Percentiles rank a stretch among this genome's conserved stretches.
phyloP scores from a whole-genome alignment of 371 early-diverging fungal genomes.

The Dinochytrium kinnereticum region DNA sequence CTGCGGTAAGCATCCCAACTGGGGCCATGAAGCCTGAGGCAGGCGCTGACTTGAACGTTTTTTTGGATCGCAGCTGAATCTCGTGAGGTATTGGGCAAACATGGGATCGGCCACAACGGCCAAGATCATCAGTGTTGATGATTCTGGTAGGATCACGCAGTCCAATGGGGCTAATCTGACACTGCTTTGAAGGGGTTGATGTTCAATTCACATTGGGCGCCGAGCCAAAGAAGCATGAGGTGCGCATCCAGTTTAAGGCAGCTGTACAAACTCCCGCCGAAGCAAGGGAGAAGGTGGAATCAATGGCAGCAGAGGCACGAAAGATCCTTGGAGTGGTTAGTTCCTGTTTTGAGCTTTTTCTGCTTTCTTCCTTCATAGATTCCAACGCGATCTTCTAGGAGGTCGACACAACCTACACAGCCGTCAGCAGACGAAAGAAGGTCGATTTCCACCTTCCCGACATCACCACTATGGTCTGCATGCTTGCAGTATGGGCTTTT shows the following conservation, averaged over 20 bases:
- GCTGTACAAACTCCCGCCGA: constrained; percentile 20
- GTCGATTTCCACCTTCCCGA: constrained; percentile 26
- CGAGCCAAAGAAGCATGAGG: constrained; percentile 22
- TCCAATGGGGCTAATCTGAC: not conserved
- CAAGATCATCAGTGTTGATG: constrained; percentile 25
- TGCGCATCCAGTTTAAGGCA: constrained; percentile 25
- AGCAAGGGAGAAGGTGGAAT: constrained; percentile 22
- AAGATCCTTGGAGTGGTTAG: constrained; percentile 30
- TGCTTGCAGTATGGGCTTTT: constrained; percentile 18
- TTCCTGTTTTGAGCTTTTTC: not conserved
- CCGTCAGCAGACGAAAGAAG: constrained; percentile 15
- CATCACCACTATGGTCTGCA: not conserved
- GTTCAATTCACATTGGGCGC: constrained; percentile 19
- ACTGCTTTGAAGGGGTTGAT: constrained; percentile 28
- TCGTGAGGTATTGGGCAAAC: constrained; percentile 29
- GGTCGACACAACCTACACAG: constrained; percentile 34
- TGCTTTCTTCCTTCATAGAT: not conserved
- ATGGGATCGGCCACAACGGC: constrained; percentile 23
- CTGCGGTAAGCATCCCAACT: constrained; percentile 22
- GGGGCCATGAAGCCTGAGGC: not conserved
- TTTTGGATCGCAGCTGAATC: constrained; percentile 15
- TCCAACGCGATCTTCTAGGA: constrained; percentile 21
- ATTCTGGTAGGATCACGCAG: constrained; percentile 18
- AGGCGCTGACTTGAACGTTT: not conserved
- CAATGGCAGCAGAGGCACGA: constrained; percentile 31